Percentiles rank a stretch among this genome's conserved stretches.
Conservation (phyloP, 177 flowering plant species). For the Telopea speciosissima region DNA sequence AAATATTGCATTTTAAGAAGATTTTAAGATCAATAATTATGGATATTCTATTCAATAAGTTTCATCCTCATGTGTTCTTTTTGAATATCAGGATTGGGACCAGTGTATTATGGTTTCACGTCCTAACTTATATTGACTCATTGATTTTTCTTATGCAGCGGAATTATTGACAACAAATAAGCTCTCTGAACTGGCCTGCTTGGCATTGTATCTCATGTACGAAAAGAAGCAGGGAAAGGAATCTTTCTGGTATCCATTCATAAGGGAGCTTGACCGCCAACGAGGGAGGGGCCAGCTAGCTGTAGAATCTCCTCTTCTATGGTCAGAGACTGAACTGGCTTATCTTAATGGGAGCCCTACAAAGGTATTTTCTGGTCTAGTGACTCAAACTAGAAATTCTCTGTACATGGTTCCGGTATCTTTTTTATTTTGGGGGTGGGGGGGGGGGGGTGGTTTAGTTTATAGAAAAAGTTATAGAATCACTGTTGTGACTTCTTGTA, state of each 20-base stretch:
- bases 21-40: too few species aligned
- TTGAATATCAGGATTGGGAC: too few species aligned
- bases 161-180: slow-evolving; percentile 89
- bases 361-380: slow-evolving; percentile 40
- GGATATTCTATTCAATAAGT: too few species aligned
- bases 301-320: slow-evolving; percentile 93
- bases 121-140: not conserved
- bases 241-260: slow-evolving; percentile 97
- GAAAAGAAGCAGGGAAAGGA: slow-evolving; percentile 98
- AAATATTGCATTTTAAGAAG: not conserved
- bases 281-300: slow-evolving; percentile 96
- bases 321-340: slow-evolving; percentile 82
- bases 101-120: too few species aligned
- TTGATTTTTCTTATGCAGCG: slow-evolving; percentile 47
- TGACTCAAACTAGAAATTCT: not conserved
- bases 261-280: slow-evolving; percentile 96
- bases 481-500: too few species aligned
- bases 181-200: slow-evolving; percentile 92
- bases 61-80: too few species aligned
- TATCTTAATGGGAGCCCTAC: slow-evolving; percentile 93
- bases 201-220: slow-evolving; percentile 95
- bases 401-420: not conserved
- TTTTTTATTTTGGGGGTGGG: too few species aligned
- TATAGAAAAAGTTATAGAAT: too few species aligned
- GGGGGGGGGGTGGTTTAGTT: too few species aligned